Evolutionary conservation across 202 grass and related monocot species (phyloP), one percentile per base, ranked within the genome.

Genomic region (Elaeis oleifera): DNA sequence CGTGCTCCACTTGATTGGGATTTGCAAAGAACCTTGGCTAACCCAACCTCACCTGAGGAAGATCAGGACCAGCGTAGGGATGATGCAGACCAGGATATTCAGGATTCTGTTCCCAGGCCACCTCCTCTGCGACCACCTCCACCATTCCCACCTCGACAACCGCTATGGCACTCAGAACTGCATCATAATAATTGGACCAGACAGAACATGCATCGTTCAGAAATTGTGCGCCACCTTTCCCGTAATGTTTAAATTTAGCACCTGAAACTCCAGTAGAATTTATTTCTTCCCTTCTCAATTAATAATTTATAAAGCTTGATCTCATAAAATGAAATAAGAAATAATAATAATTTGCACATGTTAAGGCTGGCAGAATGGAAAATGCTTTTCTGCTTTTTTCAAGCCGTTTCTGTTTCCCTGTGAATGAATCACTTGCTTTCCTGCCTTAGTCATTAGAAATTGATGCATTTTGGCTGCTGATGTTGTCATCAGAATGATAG

Each of bases 171-270:
- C 63, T 76, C 90, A 18, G 81, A 90, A 57, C 65, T 90, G 70
- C 86, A 85, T 76, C 87, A 61, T 67, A 86, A 79, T 78, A 91
- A 79, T 49, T 99, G 94, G 88, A 70, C 82, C 63, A 84, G 84
- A 23, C 81, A 85, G 71, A 90, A 76, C 73, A 89, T 90, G 51
- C 79, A 92, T 74, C 88, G 65, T 63, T 86, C 88, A 31, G 88
- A 97, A 69, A 92, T 77, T 44, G 92, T 97, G 64, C 77, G 92
- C 50, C 65, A 56, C 83, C 85, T 58, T 67, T 20, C 77, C 25
- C 26, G 62, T 60, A 31, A 44, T 44, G 36, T 44, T 44, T 44
- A 44, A 44, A 44, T 44, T 44, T 44, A 5, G 36, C 36, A 44
- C 9, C 36, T 44, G 36, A 44, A 44, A 44, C 2, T 44, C 11